A percentile compares a stretch with the other conserved stretches of the same genome.
These are phyloP conservation scores for Phytophthora rubi DNA, from an alignment of 352 stramenopile genomes.

Conservation along the genomic window DNA sequence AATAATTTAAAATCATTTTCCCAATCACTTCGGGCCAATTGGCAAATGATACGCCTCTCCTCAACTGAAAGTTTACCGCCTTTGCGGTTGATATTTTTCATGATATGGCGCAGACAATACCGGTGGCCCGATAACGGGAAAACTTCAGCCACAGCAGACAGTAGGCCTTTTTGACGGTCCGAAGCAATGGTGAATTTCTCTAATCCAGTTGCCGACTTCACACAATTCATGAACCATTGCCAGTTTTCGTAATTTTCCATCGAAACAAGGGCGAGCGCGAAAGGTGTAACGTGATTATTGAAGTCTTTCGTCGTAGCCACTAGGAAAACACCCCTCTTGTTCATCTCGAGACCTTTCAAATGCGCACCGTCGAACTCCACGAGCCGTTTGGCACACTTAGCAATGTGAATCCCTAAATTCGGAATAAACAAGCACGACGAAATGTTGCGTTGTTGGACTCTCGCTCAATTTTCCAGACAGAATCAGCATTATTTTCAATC, in stretches of 20 bases:
- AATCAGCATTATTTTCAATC: too few relatives aligned
- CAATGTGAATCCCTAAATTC: too few relatives aligned
- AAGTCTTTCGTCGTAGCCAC: slow-evolving; percentile 28
- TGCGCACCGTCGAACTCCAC: too few relatives aligned
- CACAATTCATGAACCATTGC: slow-evolving; percentile 22
- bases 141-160: background rate
- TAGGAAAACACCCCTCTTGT: slow-evolving; percentile 27
- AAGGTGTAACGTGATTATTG: slow-evolving; percentile 34
- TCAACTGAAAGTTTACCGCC: background rate
- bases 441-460: too few relatives aligned
- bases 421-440: too few relatives aligned
- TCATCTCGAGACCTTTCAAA: slow-evolving; percentile 10
- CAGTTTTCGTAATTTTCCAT: slow-evolving; percentile 36
- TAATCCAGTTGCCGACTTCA: background rate
- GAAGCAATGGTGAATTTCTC: slow-evolving; percentile 9
- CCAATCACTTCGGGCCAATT: slow-evolving; percentile 6
- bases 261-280: slow-evolving; percentile 23
- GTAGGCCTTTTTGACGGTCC: slow-evolving; percentile 4
- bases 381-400: too few relatives aligned
- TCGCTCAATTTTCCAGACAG: too few relatives aligned
- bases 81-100: background rate
- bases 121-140: slow-evolving; percentile 3
- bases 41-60: background rate
- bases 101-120: slow-evolving; percentile 17
- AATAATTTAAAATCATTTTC: slow-evolving; percentile 10